phyloP scores from a whole-genome alignment of 2,329 filamentous ascomycete species.

The Cercospora sp. region DNA sequence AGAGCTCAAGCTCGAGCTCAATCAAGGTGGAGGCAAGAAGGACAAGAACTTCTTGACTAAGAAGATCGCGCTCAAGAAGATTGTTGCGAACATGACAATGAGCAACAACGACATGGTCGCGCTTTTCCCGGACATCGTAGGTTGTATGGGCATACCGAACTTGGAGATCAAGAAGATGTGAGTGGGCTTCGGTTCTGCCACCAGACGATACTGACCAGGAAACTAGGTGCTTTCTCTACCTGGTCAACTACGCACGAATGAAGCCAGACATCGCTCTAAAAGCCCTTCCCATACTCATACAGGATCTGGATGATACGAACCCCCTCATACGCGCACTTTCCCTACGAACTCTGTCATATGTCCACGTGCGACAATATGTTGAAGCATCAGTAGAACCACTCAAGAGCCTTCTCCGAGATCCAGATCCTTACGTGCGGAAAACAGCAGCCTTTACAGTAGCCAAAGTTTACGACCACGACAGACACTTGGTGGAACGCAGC shows the following conservation, averaged over 20 bases:
- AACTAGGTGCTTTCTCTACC: slow-evolving; percentile 88
- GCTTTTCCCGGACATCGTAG: slow-evolving; percentile 91
- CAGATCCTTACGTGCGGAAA: slow-evolving; percentile 95
- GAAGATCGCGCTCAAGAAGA: slow-evolving; percentile 98
- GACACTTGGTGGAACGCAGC: slow-evolving; percentile 81
- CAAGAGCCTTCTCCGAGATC: slow-evolving; percentile 77
- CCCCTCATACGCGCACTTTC: slow-evolving; percentile 90
- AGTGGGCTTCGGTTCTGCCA: slow-evolving; percentile 33
- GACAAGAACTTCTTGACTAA: slow-evolving; percentile 94
- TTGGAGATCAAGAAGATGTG: slow-evolving; percentile 99
- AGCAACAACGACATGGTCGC: slow-evolving; percentile 99
- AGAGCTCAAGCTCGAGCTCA: slow-evolving; percentile 87
- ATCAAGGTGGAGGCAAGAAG: slow-evolving; percentile 80
- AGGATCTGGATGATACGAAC: slow-evolving; percentile 94
- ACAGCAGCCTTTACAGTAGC: slow-evolving; percentile 95
- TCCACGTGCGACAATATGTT: slow-evolving; percentile 94
- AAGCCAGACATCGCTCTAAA: slow-evolving; percentile 93
- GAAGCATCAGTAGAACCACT: slow-evolving; percentile 83
- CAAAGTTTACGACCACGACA: slow-evolving; percentile 96
- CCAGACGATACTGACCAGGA: slow-evolving; percentile 33
- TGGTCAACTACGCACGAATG: slow-evolving; percentile 95
- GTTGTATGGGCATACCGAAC: slow-evolving; percentile 90
- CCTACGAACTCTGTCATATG: slow-evolving; percentile 92
- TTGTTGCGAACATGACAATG: slow-evolving; percentile 99
- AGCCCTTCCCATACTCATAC: slow-evolving; percentile 69